These are phyloP conservation scores for Medicago ruthenica DNA, from an alignment of 306 rosid species.

Conservation along the genomic window DNA sequence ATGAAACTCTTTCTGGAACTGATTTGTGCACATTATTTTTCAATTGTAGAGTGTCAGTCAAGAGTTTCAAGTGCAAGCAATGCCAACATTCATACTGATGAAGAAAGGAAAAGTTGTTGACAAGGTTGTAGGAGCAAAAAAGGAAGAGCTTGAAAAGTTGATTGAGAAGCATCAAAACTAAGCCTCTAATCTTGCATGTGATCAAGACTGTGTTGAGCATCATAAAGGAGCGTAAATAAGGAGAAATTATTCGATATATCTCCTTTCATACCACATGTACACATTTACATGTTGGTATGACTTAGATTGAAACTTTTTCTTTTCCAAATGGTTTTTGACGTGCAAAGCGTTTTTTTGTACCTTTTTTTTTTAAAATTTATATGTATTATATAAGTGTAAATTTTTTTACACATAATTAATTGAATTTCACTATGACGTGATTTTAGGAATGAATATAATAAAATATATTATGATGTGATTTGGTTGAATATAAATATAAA, in stretches of 20 bases:
- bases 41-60: conserved; percentile 57
- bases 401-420: neutral
- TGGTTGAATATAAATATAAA: too few species aligned
- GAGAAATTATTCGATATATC: conserved; percentile 25
- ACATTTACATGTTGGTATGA: conserved; percentile 31
- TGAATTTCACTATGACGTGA: too few species aligned
- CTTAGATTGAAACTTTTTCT: neutral
- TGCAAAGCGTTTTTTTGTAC: neutral
- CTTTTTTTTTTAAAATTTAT: neutral
- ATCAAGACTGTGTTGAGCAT: neutral
- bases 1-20: neutral
- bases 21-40: neutral
- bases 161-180: conserved; percentile 64
- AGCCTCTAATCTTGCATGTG: conserved; percentile 30
- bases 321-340: neutral
- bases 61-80: conserved; percentile 67
- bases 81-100: conserved; percentile 79
- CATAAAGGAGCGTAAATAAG: conserved; percentile 35
- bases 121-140: conserved; percentile 70
- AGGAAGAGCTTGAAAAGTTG: conserved; percentile 66
- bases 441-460: too few species aligned
- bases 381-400: neutral
- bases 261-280: neutral
- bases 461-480: too few species aligned
- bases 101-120: conserved; percentile 71